Evolutionary conservation across 192 early-diverging fungal genomes (phyloP).

Genomic region (Coemansia sp.): DNA sequence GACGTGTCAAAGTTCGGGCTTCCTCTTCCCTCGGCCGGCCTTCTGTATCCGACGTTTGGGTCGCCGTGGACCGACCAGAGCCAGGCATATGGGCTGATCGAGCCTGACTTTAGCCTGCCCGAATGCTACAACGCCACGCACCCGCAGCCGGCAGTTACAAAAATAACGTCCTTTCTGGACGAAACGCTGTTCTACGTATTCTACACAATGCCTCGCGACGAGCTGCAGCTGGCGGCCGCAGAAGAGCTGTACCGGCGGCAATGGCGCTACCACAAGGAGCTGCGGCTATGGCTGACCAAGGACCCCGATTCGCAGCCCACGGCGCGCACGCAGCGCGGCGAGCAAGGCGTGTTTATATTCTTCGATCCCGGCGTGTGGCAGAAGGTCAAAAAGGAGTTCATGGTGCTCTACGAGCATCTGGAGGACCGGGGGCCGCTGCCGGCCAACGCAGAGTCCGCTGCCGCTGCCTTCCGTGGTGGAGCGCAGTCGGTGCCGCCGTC

Average conservation of each 20-base stretch:
- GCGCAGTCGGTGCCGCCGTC: constrained; percentile 36
- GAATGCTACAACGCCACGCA: constrained; percentile 77
- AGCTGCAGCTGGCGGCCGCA: constrained; percentile 87
- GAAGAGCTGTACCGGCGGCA: constrained; percentile 90
- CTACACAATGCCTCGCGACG: constrained; percentile 92
- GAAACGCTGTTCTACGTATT: constrained; percentile 98
- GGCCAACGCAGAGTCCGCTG: constrained; percentile 14
- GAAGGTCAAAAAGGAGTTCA: constrained; percentile 84
- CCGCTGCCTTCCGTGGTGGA: constrained; percentile 15
- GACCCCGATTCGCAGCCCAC: constrained; percentile 58
- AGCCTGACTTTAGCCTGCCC: constrained; percentile 83
- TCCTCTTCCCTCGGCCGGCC: constrained; percentile 67
- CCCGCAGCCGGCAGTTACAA: constrained; percentile 67
- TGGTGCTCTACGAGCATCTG: constrained; percentile 81
- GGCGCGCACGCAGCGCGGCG: constrained; percentile 63
- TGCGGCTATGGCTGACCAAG: constrained; percentile 88
- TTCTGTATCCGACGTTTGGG: constrained; percentile 83
- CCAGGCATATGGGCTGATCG: constrained; percentile 61
- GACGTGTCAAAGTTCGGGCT: constrained; percentile 87
- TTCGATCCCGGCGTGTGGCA: constrained; percentile 92
- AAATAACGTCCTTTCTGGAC: constrained; percentile 72
- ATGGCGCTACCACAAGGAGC: constrained; percentile 97
- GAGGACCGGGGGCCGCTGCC: constrained; percentile 64
- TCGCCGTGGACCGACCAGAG: constrained; percentile 83
- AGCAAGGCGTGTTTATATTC: constrained; percentile 85